Evolutionary conservation across 1,139 yeast species (phyloP), one percentile per base, ranked within the genome.

Genomic region (Taphrina deformans): DNA sequence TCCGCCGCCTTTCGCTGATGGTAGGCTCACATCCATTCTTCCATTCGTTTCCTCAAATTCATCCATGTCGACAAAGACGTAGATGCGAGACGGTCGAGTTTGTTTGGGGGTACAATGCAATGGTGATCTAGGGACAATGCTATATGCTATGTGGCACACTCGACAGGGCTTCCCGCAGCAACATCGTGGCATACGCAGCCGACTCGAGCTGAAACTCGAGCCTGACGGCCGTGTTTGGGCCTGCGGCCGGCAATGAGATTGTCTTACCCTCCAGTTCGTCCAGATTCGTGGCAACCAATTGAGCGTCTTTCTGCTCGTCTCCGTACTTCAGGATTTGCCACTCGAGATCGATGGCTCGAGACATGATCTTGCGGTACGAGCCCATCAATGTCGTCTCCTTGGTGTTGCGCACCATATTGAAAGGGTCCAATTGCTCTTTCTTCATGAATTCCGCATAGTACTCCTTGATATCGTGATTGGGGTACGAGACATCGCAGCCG

Each of bases 171-270:
- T 68, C 70, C 58, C 71, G 82, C 65, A 95, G 78, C 0, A 97
- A 96, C 99, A 95, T 95, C 0, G 99, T 95, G 1, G 99, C 99
- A 75, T 95, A 95, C 4, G 96, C 87, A 55, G 97, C 88, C 6
- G 89, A 86, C 1, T 91, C 95, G 67, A 95, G 80, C 73, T 86
- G 88, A 81, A 95, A 81, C 70, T 82, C 85, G 68, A 95, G 76
- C 10, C 92, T 81, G 10, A 92, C 85, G 0, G 97, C 72, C 23
- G 60, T 45, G 23, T 59, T 31, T 12, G 55, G 27, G 6, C 70
- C 71, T 4, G 41, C 53, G 70, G 55, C 69, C 41, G 66, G 72
- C 12, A 65, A 67, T 21, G 44, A 67, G 14, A 64, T 55, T 4
- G 69, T 55, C 29, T 71, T 65, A 24, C 69, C 69, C 31, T 81